These are phyloP conservation scores for Eucalyptus cloeziana DNA, from an alignment of 345 rosid genomes.

Conservation along the genomic window DNA sequence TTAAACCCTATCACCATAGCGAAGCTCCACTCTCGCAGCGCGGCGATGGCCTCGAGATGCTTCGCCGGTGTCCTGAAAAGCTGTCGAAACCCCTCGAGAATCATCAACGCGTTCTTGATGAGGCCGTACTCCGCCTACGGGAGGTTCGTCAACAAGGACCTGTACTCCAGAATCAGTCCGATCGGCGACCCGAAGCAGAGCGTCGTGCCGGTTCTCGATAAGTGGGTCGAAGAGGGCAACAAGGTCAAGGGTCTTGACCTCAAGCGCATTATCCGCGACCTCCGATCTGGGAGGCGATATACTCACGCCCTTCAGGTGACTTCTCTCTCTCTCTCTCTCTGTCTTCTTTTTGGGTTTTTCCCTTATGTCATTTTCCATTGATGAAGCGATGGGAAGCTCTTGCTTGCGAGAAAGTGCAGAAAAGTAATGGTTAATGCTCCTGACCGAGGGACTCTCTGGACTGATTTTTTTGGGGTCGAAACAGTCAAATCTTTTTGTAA, in stretches of 20 bases:
- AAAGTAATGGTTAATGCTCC: neutral
- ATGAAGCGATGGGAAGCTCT: neutral
- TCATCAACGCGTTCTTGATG: neutral
- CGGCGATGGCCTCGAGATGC: neutral
- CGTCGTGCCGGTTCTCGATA: constrained; percentile 56
- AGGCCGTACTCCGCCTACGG: neutral
- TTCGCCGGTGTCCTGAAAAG: neutral
- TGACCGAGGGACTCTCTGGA: neutral
- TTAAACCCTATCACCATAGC: neutral
- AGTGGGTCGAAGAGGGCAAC: constrained; percentile 51
- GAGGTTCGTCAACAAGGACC: neutral
- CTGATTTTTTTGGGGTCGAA: neutral
- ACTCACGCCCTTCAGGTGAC: constrained; percentile 73
- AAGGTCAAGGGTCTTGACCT: constrained; percentile 53
- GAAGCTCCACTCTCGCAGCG: neutral
- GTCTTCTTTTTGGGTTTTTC: neutral
- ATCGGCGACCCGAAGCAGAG: constrained; percentile 45
- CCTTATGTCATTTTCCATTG: no score
- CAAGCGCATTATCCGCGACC: constrained; percentile 58
- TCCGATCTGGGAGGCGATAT: constrained; percentile 66
- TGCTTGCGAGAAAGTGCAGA: neutral
- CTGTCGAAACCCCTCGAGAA: neutral
- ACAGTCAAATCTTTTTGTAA: neutral
- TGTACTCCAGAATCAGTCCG: constrained; percentile 66
- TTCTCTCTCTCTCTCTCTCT: neutral